Evolutionary conservation across 140 eudicot species (phyloP).

Genomic region (Flaveria floridana): DNA sequence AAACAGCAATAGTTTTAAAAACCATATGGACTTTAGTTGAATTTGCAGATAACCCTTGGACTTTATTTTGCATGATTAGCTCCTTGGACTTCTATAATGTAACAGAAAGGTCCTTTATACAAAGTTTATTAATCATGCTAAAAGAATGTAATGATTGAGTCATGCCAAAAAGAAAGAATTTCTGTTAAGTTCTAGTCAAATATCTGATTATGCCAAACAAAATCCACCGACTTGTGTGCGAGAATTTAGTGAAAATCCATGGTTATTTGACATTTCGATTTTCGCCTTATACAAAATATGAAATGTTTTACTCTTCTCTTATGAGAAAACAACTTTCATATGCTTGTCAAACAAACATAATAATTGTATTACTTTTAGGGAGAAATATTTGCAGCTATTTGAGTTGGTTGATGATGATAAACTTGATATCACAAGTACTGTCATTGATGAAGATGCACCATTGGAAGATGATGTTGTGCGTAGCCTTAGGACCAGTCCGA

Average conservation of each 20-base stretch:
- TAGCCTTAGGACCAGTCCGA: conserved; percentile 92
- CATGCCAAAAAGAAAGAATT: background rate
- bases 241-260: background rate
- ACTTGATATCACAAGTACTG: conserved; percentile 74
- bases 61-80: background rate
- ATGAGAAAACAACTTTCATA: conserved; percentile 6
- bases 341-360: conserved; percentile 14
- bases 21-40: background rate
- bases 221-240: background rate
- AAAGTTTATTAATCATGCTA: background rate
- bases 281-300: background rate
- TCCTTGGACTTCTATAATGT: background rate
- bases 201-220: background rate
- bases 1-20: background rate
- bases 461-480: conserved; percentile 94
- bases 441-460: conserved; percentile 97
- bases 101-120: background rate
- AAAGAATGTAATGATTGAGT: background rate
- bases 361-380: conserved; percentile 48
- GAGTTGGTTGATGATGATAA: conserved; percentile 92
- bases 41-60: background rate
- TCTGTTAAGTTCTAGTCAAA: background rate
- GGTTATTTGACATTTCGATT: background rate
- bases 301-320: background rate
- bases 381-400: conserved; percentile 84